Evolutionary conservation across 1,284 basidiomycete species (phyloP).

Genomic region (Rhodotorula sp.): DNA sequence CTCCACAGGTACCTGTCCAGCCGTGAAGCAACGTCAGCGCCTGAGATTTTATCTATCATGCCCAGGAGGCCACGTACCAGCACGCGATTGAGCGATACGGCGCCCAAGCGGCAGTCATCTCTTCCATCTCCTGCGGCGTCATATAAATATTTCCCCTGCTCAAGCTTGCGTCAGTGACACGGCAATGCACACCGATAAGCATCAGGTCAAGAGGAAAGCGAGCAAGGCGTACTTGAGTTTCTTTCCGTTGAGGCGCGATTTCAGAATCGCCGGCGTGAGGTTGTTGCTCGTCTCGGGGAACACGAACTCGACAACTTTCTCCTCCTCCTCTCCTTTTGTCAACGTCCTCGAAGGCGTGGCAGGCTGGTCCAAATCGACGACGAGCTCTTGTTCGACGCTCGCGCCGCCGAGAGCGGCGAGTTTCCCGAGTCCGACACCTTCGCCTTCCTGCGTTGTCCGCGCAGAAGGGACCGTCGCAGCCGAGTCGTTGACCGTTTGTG

Average conservation of each 20-base stretch:
- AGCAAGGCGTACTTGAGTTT: conserved; percentile 66
- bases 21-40: not conserved
- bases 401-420: conserved; percentile 18
- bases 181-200: too few species aligned
- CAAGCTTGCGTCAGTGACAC: not conserved
- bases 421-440: conserved; percentile 21
- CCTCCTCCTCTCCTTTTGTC: conserved; percentile 45
- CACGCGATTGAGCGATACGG: conserved; percentile 57
- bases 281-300: conserved; percentile 60
- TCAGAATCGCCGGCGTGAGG: conserved; percentile 61
- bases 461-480: not conserved
- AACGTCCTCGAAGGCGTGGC: conserved; percentile 21
- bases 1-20: conserved; percentile 13
- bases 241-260: conserved; percentile 68
- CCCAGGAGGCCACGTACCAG: conserved; percentile 18
- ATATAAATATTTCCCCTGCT: conserved; percentile 66
- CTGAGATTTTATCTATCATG: too few species aligned
- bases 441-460: conserved; percentile 4
- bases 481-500: conserved; percentile 45
- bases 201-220: conserved; percentile 4
- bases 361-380: conserved; percentile 32
- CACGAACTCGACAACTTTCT: conserved; percentile 48
- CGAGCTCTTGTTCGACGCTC: conserved; percentile 12
- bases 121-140: conserved; percentile 77
- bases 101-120: conserved; percentile 69